A percentile compares a stretch with the other conserved stretches of the same genome.
Conservation (phyloP, 2,329 filamentous ascomycete genomes). For the Colletotrichum lupini region DNA sequence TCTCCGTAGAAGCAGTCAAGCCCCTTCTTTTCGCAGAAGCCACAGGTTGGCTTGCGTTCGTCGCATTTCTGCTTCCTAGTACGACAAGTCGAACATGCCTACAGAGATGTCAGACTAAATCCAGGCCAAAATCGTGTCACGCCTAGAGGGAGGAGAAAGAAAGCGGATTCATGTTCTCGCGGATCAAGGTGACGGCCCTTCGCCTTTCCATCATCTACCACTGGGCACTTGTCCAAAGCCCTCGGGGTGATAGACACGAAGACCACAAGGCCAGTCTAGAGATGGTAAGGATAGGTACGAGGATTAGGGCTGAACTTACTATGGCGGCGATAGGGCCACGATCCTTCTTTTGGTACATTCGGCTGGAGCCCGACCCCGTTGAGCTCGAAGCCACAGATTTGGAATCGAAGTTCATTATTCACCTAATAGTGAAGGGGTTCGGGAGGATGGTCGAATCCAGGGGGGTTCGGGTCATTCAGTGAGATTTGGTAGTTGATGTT, state of each 20-base stretch:
- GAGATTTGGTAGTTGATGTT: conserved; percentile 15
- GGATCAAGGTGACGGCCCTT: not conserved
- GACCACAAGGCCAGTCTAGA: not conserved
- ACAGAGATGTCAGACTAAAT: not conserved
- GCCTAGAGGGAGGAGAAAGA: not conserved
- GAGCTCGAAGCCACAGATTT: conserved; percentile 43
- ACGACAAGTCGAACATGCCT: conserved; percentile 70
- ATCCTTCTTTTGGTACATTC: conserved; percentile 48
- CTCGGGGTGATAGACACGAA: not conserved
- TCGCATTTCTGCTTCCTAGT: conserved; percentile 73
- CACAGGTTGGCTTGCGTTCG: conserved; percentile 70
- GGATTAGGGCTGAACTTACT: conserved; percentile 40
- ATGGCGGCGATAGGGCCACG: conserved; percentile 53
- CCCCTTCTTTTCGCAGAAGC: conserved; percentile 59
- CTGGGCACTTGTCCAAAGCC: not conserved
- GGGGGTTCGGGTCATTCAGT: conserved; percentile 14
- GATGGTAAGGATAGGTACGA: not conserved
- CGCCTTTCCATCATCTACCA: not conserved
- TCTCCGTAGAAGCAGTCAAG: conserved; percentile 66
- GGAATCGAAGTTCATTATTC: conserved; percentile 34
- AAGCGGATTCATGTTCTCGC: not conserved
- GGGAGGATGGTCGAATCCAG: not conserved
- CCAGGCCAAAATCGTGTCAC: not conserved
- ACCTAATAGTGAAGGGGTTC: conserved; percentile 32
- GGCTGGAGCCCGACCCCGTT: conserved; percentile 43